These are phyloP conservation scores for Lactarius deliciosus DNA, from an alignment of 768 basidiomycete species.

Conservation along the genomic window DNA sequence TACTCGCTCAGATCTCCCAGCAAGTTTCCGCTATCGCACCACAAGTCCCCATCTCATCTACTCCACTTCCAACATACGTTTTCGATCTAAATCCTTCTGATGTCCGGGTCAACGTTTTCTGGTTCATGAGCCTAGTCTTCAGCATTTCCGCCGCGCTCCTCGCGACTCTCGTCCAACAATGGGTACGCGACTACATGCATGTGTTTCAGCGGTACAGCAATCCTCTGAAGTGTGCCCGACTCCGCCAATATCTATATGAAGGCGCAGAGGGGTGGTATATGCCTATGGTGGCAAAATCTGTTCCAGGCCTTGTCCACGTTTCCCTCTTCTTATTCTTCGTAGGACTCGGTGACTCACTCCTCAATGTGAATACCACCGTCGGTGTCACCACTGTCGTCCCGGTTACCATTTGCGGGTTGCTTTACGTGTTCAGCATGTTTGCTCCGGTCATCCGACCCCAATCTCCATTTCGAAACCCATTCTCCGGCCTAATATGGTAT, in stretches of 20 bases:
- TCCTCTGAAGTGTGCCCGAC: slow-evolving; percentile 38
- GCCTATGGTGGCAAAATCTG: slow-evolving; percentile 41
- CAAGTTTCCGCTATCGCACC: neutral
- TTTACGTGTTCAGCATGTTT: slow-evolving; percentile 24
- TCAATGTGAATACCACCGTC: slow-evolving; percentile 31
- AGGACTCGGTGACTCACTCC: slow-evolving; percentile 47
- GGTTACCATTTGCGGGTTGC: slow-evolving; percentile 6
- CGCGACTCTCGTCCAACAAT: slow-evolving; percentile 50
- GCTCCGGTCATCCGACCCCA: slow-evolving; percentile 9
- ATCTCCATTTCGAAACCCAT: slow-evolving; percentile 16
- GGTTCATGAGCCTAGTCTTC: slow-evolving; percentile 40
- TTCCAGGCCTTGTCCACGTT: slow-evolving; percentile 50
- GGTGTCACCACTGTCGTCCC: slow-evolving; percentile 10
- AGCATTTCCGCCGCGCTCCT: slow-evolving; percentile 44
- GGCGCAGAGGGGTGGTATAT: slow-evolving; percentile 44
- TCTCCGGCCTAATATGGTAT: slow-evolving; percentile 16
- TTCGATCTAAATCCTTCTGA: slow-evolving; percentile 35
- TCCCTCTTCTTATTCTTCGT: slow-evolving; percentile 51
- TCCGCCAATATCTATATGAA: slow-evolving; percentile 40
- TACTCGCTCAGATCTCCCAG: slow-evolving; percentile 15
- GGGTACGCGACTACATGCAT: slow-evolving; percentile 42
- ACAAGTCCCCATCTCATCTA: neutral
- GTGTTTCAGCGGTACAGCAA: slow-evolving; percentile 35
- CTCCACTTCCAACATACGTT: neutral
- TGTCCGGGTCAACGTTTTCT: slow-evolving; percentile 42